phyloP scores from a whole-genome alignment of 805 yeast species.

The Starmerella stellata region DNA sequence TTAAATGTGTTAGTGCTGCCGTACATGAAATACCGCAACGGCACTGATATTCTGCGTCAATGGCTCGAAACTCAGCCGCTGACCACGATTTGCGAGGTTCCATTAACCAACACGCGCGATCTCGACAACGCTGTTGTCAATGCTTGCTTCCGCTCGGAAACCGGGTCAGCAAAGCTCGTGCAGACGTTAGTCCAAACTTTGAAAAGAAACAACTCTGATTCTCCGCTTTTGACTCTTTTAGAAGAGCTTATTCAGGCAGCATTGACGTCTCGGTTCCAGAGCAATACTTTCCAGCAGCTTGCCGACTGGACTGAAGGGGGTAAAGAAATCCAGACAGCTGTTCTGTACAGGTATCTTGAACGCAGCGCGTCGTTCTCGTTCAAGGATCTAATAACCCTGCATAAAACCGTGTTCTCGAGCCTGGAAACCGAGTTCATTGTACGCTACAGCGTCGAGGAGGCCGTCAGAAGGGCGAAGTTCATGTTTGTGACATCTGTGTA shows the following conservation, averaged over 20 bases:
- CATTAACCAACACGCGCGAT: conserved; percentile 1
- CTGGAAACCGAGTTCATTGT: conserved; percentile 4
- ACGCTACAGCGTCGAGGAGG: neutral
- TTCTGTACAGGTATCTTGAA: conserved; percentile 7
- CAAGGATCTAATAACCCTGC: conserved; percentile 5
- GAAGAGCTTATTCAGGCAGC: conserved; percentile 5
- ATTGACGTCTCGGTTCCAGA: conserved; percentile 1
- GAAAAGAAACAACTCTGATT: neutral
- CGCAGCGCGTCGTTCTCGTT: neutral
- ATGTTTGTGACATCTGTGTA: conserved; percentile 6
- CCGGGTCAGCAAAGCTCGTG: conserved; percentile 5
- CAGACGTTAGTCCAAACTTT: conserved; percentile 3
- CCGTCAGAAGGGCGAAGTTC: conserved; percentile 7
- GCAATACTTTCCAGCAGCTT: conserved; percentile 6
- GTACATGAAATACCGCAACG: conserved; percentile 14
- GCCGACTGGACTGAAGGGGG: conserved; percentile 14
- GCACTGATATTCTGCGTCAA: conserved; percentile 10
- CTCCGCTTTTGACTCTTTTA: neutral
- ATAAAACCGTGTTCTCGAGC: conserved; percentile 6
- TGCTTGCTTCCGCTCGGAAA: conserved; percentile 11
- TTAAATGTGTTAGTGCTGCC: conserved; percentile 19
- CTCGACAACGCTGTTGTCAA: conserved; percentile 10
- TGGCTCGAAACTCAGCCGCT: conserved; percentile 14
- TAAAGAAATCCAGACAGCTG: conserved; percentile 6
- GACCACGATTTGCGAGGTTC: conserved; percentile 6